Conservation (phyloP, 345 rosid genomes). For the Citrus inodora region DNA sequence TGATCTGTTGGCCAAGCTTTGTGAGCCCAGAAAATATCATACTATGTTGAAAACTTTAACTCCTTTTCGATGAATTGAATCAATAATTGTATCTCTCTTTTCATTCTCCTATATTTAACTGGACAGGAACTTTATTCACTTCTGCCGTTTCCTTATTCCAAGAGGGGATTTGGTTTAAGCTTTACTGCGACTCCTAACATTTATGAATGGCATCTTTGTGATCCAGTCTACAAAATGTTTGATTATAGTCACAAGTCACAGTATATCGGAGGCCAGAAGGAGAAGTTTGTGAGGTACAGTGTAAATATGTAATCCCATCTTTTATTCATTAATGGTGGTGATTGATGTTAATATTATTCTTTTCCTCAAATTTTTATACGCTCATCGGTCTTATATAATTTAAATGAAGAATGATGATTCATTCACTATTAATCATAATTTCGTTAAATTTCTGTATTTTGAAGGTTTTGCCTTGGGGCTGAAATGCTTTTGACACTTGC, state of each 20-base stretch:
- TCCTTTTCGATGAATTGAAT: not conserved
- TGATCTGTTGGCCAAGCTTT: not conserved
- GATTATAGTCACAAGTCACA: slow-evolving; percentile 73
- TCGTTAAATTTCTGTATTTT: not conserved
- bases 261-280: slow-evolving; percentile 67
- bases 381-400: not conserved
- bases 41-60: not conserved
- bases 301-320: not conserved
- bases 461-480: not conserved
- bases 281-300: slow-evolving; percentile 68
- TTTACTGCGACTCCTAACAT: not conserved
- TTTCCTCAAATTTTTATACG: not conserved
- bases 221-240: slow-evolving; percentile 42
- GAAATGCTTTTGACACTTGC: not conserved
- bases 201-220: slow-evolving; percentile 18
- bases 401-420: not conserved
- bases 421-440: not conserved
- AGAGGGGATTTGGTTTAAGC: not conserved
- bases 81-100: not conserved
- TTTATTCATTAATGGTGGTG: not conserved
- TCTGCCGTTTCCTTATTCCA: not conserved
- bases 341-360: no score
- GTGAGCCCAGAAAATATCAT: not conserved
- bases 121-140: not conserved
- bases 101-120: not conserved